Conservation (phyloP, 768 basidiomycete genomes). For the Mycena galericulata region DNA sequence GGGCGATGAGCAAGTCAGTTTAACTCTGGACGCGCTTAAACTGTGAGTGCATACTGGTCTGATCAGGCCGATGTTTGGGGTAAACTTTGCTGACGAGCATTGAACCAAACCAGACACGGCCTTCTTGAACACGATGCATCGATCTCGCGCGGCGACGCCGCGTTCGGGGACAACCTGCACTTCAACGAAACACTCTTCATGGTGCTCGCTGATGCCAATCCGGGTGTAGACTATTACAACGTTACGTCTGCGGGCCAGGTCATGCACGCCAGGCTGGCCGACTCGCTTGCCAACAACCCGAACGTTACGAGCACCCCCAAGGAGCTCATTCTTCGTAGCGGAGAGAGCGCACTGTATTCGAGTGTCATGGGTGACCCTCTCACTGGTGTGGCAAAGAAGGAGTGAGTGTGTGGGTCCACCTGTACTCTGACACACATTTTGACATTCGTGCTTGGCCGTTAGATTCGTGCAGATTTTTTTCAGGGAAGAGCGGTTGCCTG, state of each 20-base stretch:
- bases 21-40: neutral
- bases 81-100: too few relatives aligned
- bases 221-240: slow-evolving; percentile 33
- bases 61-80: too few relatives aligned
- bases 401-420: slow-evolving; percentile 19
- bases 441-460: neutral
- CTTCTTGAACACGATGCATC: slow-evolving; percentile 34
- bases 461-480: slow-evolving; percentile 37
- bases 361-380: slow-evolving; percentile 28
- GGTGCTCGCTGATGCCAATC: slow-evolving; percentile 28
- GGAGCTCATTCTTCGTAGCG: slow-evolving; percentile 25
- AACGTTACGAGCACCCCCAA: slow-evolving; percentile 26
- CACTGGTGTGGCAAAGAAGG: slow-evolving; percentile 26
- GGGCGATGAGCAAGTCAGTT: neutral
- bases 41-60: neutral
- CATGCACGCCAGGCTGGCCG: slow-evolving; percentile 17
- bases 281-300: slow-evolving; percentile 23
- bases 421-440: neutral
- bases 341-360: slow-evolving; percentile 23
- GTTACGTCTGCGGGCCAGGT: slow-evolving; percentile 28
- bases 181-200: slow-evolving; percentile 33
- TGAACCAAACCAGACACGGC: slow-evolving; percentile 27
- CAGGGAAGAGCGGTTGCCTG: slow-evolving; percentile 33
- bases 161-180: slow-evolving; percentile 25
- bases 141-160: slow-evolving; percentile 24